Percentiles rank a stretch among this genome's conserved stretches.
These are phyloP conservation scores for Wickerhamiella slavikovae DNA, from an alignment of 805 yeast species.

Conservation along the genomic window DNA sequence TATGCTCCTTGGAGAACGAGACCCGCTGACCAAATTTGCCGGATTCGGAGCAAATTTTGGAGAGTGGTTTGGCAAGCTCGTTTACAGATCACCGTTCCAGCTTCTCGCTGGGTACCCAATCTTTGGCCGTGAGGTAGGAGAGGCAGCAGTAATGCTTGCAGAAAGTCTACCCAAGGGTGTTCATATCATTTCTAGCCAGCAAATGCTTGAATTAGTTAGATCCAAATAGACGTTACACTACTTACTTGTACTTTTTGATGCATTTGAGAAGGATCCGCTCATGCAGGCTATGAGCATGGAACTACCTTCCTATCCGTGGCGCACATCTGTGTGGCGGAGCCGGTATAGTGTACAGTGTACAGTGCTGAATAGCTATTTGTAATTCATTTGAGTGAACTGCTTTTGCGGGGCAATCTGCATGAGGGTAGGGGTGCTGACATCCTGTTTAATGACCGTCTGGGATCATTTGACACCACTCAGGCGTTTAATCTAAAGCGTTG, in stretches of 20 bases:
- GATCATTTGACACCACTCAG: too few species aligned
- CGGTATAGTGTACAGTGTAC: too few species aligned
- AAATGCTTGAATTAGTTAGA: slow-evolving; percentile 6
- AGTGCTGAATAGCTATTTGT: too few species aligned
- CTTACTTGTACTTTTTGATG: not conserved
- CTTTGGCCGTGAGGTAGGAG: slow-evolving; percentile 46
- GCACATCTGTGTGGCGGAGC: too few species aligned
- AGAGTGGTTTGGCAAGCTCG: slow-evolving; percentile 20
- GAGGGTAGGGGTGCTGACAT: too few species aligned
- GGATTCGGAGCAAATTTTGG: slow-evolving; percentile 10
- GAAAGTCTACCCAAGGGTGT: slow-evolving; percentile 14
- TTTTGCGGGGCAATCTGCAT: too few species aligned
- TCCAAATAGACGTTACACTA: not conserved
- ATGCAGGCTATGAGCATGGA: too few species aligned
- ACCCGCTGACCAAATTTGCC: slow-evolving; percentile 7
- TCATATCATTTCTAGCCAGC: slow-evolving; percentile 6
- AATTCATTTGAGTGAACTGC: too few species aligned
- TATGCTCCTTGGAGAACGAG: slow-evolving; percentile 42
- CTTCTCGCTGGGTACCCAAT: slow-evolving; percentile 25
- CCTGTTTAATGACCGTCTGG: too few species aligned
- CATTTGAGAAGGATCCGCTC: too few species aligned
- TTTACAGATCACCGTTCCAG: slow-evolving; percentile 16
- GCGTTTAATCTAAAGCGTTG: too few species aligned
- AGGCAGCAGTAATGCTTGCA: slow-evolving; percentile 29
- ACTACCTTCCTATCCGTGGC: too few species aligned